Evolutionary conservation across 2,329 filamentous ascomycete genomes (phyloP).

Genomic region (Purpureocillium lavendulum): DNA sequence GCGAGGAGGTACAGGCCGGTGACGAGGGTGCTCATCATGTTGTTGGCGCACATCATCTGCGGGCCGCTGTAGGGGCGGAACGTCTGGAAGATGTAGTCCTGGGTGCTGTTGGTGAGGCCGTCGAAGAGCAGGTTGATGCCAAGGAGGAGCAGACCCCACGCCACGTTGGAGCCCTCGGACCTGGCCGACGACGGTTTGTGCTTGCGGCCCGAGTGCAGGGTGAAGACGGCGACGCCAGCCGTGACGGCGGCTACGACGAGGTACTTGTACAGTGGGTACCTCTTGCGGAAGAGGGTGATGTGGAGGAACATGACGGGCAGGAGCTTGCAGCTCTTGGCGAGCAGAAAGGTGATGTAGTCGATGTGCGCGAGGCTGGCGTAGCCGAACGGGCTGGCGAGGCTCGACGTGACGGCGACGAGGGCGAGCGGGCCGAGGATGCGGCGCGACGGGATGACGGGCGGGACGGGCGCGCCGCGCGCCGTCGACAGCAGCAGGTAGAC

Average conservation of each 20-base stretch:
- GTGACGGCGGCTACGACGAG: slow-evolving; percentile 87
- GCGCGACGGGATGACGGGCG: slow-evolving; percentile 67
- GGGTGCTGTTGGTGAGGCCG: slow-evolving; percentile 90
- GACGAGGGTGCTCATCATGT: slow-evolving; percentile 73
- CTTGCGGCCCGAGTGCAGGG: slow-evolving; percentile 64
- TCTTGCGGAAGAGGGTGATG: slow-evolving; percentile 79
- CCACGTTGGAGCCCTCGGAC: slow-evolving; percentile 48
- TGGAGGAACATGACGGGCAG: slow-evolving; percentile 98
- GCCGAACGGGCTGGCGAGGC: slow-evolving; percentile 88
- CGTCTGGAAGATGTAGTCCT: slow-evolving; percentile 82
- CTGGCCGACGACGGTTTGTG: slow-evolving; percentile 34
- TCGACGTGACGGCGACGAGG: slow-evolving; percentile 79
- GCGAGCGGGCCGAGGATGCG: slow-evolving; percentile 70
- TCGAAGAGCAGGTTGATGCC: slow-evolving; percentile 90
- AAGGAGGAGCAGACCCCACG: slow-evolving; percentile 77
- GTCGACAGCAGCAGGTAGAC: slow-evolving; percentile 68
- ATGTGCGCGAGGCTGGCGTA: slow-evolving; percentile 89
- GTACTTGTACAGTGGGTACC: slow-evolving; percentile 95
- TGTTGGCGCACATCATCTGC: slow-evolving; percentile 99
- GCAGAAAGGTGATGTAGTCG: slow-evolving; percentile 96
- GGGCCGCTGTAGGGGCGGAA: slow-evolving; percentile 80
- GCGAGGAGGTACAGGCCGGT: slow-evolving; percentile 69
- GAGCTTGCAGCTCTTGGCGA: slow-evolving; percentile 96
- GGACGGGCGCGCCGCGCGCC: slow-evolving; percentile 28
- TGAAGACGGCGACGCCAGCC: slow-evolving; percentile 88